Evolutionary conservation across 2,329 filamentous ascomycete species (phyloP), one percentile per base, ranked within the genome.

Genomic region (Thielaviopsis punctulata): DNA sequence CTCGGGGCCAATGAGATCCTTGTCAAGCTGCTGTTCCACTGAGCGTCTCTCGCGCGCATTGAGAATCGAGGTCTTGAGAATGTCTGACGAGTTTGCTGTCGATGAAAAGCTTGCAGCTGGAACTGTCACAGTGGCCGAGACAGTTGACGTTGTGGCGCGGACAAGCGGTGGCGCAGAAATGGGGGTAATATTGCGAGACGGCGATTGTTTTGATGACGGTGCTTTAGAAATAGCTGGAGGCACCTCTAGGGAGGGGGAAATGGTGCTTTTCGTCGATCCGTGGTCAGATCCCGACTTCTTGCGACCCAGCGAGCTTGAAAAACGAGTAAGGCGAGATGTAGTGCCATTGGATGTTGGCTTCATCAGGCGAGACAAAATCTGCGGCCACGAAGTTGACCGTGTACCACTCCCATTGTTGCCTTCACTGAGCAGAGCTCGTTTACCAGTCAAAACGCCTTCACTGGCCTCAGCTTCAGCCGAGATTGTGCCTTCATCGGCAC

Each of bases 341-440:
- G 33, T 22, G 15, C 39, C 48, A 8, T 22, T 23, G 30, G 23
- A 24, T 13, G 27, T 41, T 5, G 33, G 39, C 23, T 43, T 53
- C 25, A 54, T 44, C 4, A 54, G 30, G 18, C 44, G 52, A 36
- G 52, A 44, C 27, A 54, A 30, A n/a, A 45, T 51, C 19, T 50
- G 43, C 18, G 48, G 48, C 52, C 48, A 54, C 8, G 44, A 30
- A 13, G 22, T 33, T 3, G 24, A 44, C 3, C 30, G 44, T 24
- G 30, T 15, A 15, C 9, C n/a, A n/a, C 13, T 36, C 3, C 30
- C 30, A 41, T 19, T 19, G 12, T 5, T 4, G 23, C 24, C 5
- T 46, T 51, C n/a, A n/a, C n/a, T n/a, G n/a, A n/a, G n/a, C n/a
- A n/a, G n/a, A n/a, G n/a, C n/a, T n/a, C n/a, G n/a, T n/a, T n/a